phyloP scores from a whole-genome alignment of 805 yeast genomes.

The Yamadazyma phyllophila region DNA sequence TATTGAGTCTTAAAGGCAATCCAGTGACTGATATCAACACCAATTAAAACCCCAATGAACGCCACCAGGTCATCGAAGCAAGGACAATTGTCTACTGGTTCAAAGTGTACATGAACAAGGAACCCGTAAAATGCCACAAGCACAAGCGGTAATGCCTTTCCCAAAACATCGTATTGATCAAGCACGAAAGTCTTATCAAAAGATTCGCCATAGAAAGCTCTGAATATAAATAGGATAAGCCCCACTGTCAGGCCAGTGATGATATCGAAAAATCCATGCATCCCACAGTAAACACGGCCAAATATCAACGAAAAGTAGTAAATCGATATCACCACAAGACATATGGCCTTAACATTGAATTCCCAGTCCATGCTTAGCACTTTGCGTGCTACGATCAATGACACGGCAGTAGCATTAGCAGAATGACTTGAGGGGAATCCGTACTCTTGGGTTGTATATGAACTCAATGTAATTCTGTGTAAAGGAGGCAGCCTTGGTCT shows the following conservation, averaged over 20 bases:
- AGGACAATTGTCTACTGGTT: slow-evolving; percentile 91
- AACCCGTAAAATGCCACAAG: slow-evolving; percentile 43
- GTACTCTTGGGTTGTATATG: slow-evolving; percentile 88
- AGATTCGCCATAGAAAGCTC: slow-evolving; percentile 37
- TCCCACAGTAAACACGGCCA: slow-evolving; percentile 92
- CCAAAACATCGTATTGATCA: slow-evolving; percentile 16
- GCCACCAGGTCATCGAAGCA: slow-evolving; percentile 96
- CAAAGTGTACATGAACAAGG: slow-evolving; percentile 67
- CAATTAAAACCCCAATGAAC: slow-evolving; percentile 82
- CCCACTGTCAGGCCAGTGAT: slow-evolving; percentile 68
- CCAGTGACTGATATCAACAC: slow-evolving; percentile 68
- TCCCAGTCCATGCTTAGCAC: slow-evolving; percentile 5
- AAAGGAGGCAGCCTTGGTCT: slow-evolving; percentile 92
- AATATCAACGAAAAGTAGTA: slow-evolving; percentile 66
- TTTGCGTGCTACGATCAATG: slow-evolving; percentile 40
- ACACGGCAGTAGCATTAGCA: slow-evolving; percentile 89
- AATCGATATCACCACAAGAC: slow-evolving; percentile 22
- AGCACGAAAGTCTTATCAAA: slow-evolving; percentile 49
- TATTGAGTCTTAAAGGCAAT: slow-evolving; percentile 30
- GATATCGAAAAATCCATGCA: slow-evolving; percentile 92
- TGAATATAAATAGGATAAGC: slow-evolving; percentile 42
- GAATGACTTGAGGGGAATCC: slow-evolving; percentile 94
- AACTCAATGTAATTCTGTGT: slow-evolving; percentile 83
- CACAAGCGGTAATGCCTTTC: slow-evolving; percentile 31
- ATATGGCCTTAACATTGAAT: slow-evolving; percentile 10